A percentile compares a stretch with the other conserved stretches of the same genome.
Conservation (phyloP, 2,329 filamentous ascomycete species). For the Fusarium drepaniforme region DNA sequence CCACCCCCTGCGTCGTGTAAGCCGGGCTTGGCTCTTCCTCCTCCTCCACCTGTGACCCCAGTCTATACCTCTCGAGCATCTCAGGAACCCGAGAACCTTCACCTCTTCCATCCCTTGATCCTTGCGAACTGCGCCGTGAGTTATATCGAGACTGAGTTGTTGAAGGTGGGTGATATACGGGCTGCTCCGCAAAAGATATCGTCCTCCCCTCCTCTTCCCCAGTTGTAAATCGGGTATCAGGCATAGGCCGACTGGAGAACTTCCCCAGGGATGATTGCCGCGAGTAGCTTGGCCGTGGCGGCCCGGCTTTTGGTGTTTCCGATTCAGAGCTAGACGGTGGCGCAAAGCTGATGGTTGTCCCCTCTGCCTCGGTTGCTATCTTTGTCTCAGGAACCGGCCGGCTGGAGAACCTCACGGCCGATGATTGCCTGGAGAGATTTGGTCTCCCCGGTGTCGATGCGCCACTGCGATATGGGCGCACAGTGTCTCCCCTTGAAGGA, state of each 20-base stretch:
- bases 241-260: conserved; percentile 73
- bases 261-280: conserved; percentile 63
- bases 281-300: conserved; percentile 51
- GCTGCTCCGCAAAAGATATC: conserved; percentile 70
- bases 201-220: conserved; percentile 66
- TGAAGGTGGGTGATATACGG: conserved; percentile 37
- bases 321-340: conserved; percentile 46
- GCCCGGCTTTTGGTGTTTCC: conserved; percentile 47
- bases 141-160: conserved; percentile 49
- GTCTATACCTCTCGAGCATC: conserved; percentile 56
- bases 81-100: conserved; percentile 60
- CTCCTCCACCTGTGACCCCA: conserved; percentile 39
- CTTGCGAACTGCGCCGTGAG: conserved; percentile 54
- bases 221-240: conserved; percentile 70
- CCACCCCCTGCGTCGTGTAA: conserved; percentile 71
- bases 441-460: conserved; percentile 54
- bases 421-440: conserved; percentile 64
- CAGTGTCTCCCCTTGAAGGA: conserved; percentile 37
- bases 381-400: conserved; percentile 78
- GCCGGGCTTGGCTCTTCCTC: conserved; percentile 51
- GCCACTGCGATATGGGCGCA: conserved; percentile 38
- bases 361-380: conserved; percentile 72
- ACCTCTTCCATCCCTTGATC: conserved; percentile 44
- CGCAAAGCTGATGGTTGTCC: conserved; percentile 76
- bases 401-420: conserved; percentile 75